These are phyloP conservation scores for Ettlia oleoabundans DNA, from an alignment of 139 green algal species.

Conservation along the genomic window DNA sequence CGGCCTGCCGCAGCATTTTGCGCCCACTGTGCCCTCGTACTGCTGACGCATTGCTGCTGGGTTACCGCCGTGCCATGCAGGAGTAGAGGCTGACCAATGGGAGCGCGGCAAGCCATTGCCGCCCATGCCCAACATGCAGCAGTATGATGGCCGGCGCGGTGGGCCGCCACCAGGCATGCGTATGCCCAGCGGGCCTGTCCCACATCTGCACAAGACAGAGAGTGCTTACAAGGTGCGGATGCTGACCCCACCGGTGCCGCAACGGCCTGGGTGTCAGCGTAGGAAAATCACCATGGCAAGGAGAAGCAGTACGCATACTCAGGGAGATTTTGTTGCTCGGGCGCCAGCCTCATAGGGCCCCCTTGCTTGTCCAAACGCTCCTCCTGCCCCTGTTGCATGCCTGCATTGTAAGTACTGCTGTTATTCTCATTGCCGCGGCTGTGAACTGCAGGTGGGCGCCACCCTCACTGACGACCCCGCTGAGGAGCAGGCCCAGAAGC, in stretches of 20 bases:
- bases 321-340: too few species aligned
- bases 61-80: neutral
- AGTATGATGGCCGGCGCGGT: constrained; percentile 32
- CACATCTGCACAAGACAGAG: constrained; percentile 68
- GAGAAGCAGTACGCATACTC: too few species aligned
- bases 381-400: too few species aligned
- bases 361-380: too few species aligned
- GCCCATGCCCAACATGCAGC: constrained; percentile 39
- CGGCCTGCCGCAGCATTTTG: neutral
- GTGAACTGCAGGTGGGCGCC: constrained; percentile 63
- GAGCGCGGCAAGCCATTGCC: constrained; percentile 57
- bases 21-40: neutral
- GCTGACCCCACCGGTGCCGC: too few species aligned
- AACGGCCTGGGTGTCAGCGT: too few species aligned
- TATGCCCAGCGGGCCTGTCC: constrained; percentile 22
- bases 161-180: constrained; percentile 43
- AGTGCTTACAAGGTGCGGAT: constrained; percentile 53
- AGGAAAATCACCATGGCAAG: too few species aligned
- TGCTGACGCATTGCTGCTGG: neutral
- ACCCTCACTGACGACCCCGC: constrained; percentile 80
- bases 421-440: neutral
- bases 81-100: constrained; percentile 60
- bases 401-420: neutral
- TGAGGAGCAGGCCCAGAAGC: constrained; percentile 92
- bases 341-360: too few species aligned